These are phyloP conservation scores for Mucor lusitanicus DNA, from an alignment of 371 early-diverging fungal species.

Conservation along the genomic window DNA sequence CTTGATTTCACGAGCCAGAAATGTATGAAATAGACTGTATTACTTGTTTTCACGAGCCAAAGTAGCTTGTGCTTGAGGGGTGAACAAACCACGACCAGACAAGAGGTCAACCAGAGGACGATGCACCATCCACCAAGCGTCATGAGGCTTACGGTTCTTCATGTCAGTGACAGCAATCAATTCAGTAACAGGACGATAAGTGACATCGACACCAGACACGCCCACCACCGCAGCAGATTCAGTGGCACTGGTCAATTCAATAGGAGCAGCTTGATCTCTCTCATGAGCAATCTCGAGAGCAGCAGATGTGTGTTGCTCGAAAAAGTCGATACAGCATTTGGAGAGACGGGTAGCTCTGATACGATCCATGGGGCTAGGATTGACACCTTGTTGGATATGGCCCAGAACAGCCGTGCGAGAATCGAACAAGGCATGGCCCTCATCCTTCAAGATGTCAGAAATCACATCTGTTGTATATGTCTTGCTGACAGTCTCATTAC, in stretches of 20 bases:
- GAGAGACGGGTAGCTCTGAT: constrained; percentile 90
- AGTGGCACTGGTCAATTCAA: constrained; percentile 61
- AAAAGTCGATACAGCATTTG: constrained; percentile 67
- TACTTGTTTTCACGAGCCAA: constrained; percentile 9
- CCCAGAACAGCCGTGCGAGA: constrained; percentile 94
- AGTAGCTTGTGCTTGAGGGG: constrained; percentile 35
- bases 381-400: constrained; percentile 97
- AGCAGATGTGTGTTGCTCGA: constrained; percentile 48
- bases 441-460: constrained; percentile 88
- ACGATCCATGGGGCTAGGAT: constrained; percentile 96
- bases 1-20: no score
- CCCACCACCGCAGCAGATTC: constrained; percentile 86
- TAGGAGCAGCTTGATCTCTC: constrained; percentile 34
- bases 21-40: not conserved
- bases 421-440: constrained; percentile 90
- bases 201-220: constrained; percentile 73
- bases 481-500: constrained; percentile 81
- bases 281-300: constrained; percentile 30
- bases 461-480: constrained; percentile 95
- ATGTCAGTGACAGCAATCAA: constrained; percentile 76
- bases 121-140: constrained; percentile 82
- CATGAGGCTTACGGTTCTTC: constrained; percentile 70
- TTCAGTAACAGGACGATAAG: constrained; percentile 72
- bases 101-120: constrained; percentile 47
- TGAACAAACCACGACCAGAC: constrained; percentile 41